Conservation (phyloP, 441 rosid genomes). For the Populus tomentosa region DNA sequence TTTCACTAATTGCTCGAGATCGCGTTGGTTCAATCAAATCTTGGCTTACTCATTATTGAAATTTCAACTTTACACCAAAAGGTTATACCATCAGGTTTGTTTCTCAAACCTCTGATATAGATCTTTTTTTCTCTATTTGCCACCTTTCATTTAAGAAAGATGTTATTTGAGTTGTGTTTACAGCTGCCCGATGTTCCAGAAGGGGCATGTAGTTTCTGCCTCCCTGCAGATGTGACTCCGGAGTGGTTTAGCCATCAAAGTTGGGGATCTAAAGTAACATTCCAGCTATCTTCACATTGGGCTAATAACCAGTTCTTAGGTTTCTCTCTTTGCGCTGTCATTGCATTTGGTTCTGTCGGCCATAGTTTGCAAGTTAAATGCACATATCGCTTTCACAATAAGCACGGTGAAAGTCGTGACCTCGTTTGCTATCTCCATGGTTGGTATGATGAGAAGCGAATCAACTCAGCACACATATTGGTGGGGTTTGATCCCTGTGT, state of each 20-base stretch:
- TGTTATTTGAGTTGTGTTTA: no score
- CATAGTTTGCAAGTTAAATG: background rate
- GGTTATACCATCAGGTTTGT: no score
- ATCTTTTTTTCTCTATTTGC: no score
- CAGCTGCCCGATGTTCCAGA: no score
- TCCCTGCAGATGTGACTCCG: constrained; percentile 9
- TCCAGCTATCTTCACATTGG: constrained; percentile 6
- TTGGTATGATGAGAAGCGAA: background rate
- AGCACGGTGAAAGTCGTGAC: background rate
- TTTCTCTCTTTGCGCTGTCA: background rate
- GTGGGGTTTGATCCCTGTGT: background rate
- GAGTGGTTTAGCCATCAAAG: constrained; percentile 16
- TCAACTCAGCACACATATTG: background rate
- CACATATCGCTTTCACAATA: constrained; percentile 5
- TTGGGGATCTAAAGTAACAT: background rate
- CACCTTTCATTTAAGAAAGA: no score
- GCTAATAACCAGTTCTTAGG: constrained; percentile 2
- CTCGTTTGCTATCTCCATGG: background rate
- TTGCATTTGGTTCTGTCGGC: background rate
- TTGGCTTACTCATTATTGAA: background rate
- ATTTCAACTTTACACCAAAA: background rate
- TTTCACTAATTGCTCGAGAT: background rate
- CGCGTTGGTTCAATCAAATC: background rate
- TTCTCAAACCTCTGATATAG: no score
- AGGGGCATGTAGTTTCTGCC: background rate